Base-by-base conservation (phyloP, 352 stramenopile genomes). In the Pythium pyrilobum region DNA sequence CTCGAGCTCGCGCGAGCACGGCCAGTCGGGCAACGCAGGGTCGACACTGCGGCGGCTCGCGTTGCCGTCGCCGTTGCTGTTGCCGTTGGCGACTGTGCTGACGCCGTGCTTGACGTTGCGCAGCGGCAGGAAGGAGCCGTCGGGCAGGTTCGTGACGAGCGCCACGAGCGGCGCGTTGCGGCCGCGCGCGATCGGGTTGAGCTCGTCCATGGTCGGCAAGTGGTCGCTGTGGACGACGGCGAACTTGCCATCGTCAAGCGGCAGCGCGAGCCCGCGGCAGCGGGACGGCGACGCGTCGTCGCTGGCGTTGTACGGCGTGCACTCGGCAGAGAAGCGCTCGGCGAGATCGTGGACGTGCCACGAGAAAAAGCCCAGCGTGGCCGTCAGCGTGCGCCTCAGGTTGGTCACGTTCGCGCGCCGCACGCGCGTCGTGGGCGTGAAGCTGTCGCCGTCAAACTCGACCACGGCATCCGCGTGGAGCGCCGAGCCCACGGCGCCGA, bases 391-490 rank as follows among this genome's bases (percentile, higher is more conserved):
- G n/a, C 56, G 56, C 4, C 33, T 12, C 15, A 64, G 15, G 28
- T 59, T 59, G 12, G 56, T 64, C 24, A 64, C 32, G 46, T 64
- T 64, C 25, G 49, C 56, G 6, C 40, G 38, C 1, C 40, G 56
- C 21, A 62, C 39, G 10, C 27, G 45, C 23, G 28, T 20, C 15
- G 45, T 24, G 3, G 38, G 9, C 0, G 38, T 25, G 23, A 44
- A 54, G 5, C 54, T 47, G 0, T n/a, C 10, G 2, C 15, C 27
- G 16, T 48, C 38, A 45, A 55, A 55, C 9, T 59, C 56, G 2
- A 59, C 39, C 2, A 64, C 29, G 4, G 41, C 20, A 21, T 64
- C 56, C 1, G 56, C 56, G 7, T 27, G 24, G 4, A 64, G 32
- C 10, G 38, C 34, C 16, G 10, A 51, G 42, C 48, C 48, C 4